These are phyloP conservation scores for Kodamaea laetipori DNA, from an alignment of 805 yeast species.

Conservation along the genomic window DNA sequence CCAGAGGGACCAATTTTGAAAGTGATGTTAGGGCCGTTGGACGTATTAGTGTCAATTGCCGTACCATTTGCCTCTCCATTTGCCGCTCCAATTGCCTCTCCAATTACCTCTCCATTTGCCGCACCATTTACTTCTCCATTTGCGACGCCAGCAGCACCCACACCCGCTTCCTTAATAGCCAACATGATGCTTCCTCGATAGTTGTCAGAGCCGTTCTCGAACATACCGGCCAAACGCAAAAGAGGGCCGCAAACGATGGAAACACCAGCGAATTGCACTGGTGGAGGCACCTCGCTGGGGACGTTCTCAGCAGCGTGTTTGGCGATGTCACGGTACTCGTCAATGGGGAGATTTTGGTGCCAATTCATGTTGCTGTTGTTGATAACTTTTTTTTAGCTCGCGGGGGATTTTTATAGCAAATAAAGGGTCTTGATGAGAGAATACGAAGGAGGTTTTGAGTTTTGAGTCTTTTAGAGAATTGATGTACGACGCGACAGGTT, in stretches of 20 bases:
- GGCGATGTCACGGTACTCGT: constrained; percentile 32
- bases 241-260: constrained; percentile 76
- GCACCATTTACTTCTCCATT: background rate
- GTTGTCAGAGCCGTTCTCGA: constrained; percentile 47
- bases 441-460: too few relatives aligned
- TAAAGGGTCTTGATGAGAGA: too few relatives aligned
- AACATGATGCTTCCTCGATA: constrained; percentile 73
- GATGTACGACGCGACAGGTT: too few relatives aligned
- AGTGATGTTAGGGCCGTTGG: constrained; percentile 3
- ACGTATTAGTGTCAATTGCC: background rate
- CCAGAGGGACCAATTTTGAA: constrained; percentile 8
- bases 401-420: background rate
- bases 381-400: background rate
- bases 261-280: constrained; percentile 9
- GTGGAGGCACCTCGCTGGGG: constrained; percentile 33
- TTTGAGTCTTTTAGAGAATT: too few relatives aligned
- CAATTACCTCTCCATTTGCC: background rate
- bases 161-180: constrained; percentile 47
- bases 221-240: constrained; percentile 64
- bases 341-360: constrained; percentile 30
- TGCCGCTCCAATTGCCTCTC: constrained; percentile 21
- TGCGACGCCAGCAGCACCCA: constrained; percentile 27
- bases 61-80: background rate
- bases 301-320: constrained; percentile 21
- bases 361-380: constrained; percentile 15